Conservation (phyloP, 177 flowering plant species). For the Vitis hybrid region DNA sequence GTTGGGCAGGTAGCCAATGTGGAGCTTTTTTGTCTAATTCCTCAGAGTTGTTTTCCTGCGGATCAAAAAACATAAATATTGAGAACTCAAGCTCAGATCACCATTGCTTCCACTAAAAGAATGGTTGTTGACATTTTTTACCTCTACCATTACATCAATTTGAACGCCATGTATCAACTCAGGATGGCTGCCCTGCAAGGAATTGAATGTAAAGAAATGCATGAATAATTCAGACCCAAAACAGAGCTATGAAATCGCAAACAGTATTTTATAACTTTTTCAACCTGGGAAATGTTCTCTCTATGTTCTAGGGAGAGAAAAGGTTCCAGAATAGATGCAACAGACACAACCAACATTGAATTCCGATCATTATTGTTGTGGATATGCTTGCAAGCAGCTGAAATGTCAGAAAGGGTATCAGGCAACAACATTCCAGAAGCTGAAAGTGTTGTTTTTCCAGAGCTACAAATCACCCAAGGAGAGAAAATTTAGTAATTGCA, state of each 20-base stretch:
- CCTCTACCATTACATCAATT: constrained; percentile 80
- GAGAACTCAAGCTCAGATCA: background rate
- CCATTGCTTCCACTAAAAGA: background rate
- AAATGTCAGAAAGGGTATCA: constrained; percentile 26
- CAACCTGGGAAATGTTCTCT: constrained; percentile 38
- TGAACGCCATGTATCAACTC: constrained; percentile 66
- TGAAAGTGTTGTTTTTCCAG: constrained; percentile 84
- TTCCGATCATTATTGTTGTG: constrained; percentile 7
- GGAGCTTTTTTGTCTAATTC: constrained; percentile 26
- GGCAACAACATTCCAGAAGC: constrained; percentile 84
- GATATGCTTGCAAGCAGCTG: constrained; percentile 20
- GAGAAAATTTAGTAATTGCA: background rate
- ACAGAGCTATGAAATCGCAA: background rate
- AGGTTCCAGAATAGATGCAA: constrained; percentile 82
- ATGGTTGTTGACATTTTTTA: constrained; percentile 9
- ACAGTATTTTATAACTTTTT: background rate
- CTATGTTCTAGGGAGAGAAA: constrained; percentile 53
- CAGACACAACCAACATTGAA: constrained; percentile 55
- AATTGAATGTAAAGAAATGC: constrained; percentile 12
- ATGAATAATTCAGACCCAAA: constrained; percentile 12
- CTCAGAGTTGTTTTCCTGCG: constrained; percentile 13
- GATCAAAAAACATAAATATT: constrained; percentile 6
- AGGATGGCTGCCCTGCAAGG: constrained; percentile 39
- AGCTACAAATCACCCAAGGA: constrained; percentile 32
- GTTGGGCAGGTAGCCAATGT: constrained; percentile 41